Conservation (phyloP, 495 filamentous ascomycete species). For the Xylaria cubensis region DNA sequence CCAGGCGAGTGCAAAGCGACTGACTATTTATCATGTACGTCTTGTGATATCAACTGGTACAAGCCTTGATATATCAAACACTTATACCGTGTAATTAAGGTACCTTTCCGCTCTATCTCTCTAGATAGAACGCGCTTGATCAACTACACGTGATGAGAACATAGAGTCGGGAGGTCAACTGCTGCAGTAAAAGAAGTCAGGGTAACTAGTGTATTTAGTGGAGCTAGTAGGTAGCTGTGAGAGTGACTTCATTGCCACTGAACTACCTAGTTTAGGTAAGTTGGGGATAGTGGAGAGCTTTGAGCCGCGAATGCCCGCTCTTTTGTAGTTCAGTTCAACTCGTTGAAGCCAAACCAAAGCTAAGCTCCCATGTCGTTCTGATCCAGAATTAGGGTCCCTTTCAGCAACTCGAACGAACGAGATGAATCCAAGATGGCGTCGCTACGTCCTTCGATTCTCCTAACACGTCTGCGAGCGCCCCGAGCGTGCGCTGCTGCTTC, state of each 20-base stretch:
- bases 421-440: conserved; percentile 41
- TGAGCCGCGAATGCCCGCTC: conserved; percentile 26
- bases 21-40: not conserved
- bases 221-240: not conserved
- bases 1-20: not conserved
- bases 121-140: not conserved
- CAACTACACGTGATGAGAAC: not conserved
- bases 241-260: conserved; percentile 24
- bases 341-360: not conserved
- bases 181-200: too few relatives aligned
- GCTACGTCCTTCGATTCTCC: conserved; percentile 37
- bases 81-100: not conserved
- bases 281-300: conserved; percentile 9
- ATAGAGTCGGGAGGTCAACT: not conserved
- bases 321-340: not conserved
- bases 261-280: not conserved
- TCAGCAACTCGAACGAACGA: conserved; percentile 21
- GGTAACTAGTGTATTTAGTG: too few relatives aligned
- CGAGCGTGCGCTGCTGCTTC: conserved; percentile 23
- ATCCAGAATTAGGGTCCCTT: not conserved
- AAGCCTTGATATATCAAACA: too few relatives aligned
- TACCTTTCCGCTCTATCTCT: too few relatives aligned
- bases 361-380: not conserved
- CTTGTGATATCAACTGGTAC: not conserved
- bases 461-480: conserved; percentile 30